Percentiles rank a stretch among this genome's conserved stretches.
These are phyloP conservation scores for Plantago elongata DNA, from an alignment of 257 asterid genomes.

Conservation along the genomic window DNA sequence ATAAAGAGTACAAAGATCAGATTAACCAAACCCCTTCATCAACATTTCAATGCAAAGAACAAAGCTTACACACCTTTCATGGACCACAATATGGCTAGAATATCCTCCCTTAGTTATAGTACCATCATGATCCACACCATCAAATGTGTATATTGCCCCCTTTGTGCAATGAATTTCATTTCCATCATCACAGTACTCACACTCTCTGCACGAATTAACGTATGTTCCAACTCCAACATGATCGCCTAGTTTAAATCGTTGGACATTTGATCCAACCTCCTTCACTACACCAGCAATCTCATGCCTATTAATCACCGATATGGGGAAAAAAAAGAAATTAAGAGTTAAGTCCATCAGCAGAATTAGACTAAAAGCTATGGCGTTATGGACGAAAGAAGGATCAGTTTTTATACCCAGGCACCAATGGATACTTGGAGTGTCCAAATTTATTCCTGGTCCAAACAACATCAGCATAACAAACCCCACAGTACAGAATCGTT, in stretches of 20 bases:
- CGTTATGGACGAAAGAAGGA: neutral
- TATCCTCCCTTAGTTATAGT: conserved; percentile 93
- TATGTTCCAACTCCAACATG: conserved; percentile 87
- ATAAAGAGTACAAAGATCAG: neutral
- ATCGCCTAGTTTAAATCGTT: conserved; percentile 67
- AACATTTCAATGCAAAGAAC: conserved; percentile 6
- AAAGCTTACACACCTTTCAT: conserved; percentile 47
- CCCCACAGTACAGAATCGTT: conserved; percentile 63
- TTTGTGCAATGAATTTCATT: conserved; percentile 64
- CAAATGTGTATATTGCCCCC: conserved; percentile 60
- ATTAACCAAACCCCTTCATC: neutral
- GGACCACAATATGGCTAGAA: conserved; percentile 65
- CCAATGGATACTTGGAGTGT: conserved; percentile 73
- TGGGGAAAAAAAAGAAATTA: neutral
- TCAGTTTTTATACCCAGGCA: conserved; percentile 65
- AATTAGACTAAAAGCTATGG: neutral
- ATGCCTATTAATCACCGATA: conserved; percentile 40
- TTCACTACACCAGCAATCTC: conserved; percentile 76
- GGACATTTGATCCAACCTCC: conserved; percentile 58
- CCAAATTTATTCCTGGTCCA: conserved; percentile 67
- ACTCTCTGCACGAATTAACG: conserved; percentile 79
- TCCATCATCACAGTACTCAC: conserved; percentile 62
- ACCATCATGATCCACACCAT: conserved; percentile 69
- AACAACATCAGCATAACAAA: conserved; percentile 77
- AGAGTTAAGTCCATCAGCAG: neutral